Evolutionary conservation across 495 filamentous ascomycete species (phyloP).

Genomic region (Copromyces sp.): DNA sequence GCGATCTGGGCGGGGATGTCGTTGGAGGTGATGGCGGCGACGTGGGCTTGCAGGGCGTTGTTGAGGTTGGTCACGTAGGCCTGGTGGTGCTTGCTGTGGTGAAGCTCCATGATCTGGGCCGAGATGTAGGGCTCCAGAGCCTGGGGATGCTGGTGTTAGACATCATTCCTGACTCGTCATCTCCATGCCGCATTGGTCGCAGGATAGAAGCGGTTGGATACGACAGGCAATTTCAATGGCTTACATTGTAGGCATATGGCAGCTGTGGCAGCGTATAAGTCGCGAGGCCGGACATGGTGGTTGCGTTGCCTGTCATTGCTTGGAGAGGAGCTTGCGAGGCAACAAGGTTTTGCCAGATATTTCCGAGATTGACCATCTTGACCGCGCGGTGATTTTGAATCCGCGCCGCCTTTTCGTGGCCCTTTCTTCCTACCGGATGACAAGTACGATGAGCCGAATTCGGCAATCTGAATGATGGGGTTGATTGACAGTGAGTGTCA

Average conservation of each 20-base stretch:
- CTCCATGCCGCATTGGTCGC: not conserved
- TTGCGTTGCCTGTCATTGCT: constrained; percentile 10
- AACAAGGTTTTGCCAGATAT: constrained; percentile 21
- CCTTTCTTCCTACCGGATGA: not conserved
- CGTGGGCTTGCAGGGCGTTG: constrained; percentile 44
- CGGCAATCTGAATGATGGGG: not conserved
- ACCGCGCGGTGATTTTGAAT: not conserved
- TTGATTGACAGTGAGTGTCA: not conserved
- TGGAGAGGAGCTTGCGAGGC: constrained; percentile 17
- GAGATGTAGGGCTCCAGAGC: constrained; percentile 87
- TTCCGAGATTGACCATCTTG: constrained; percentile 24
- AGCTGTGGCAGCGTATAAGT: constrained; percentile 31
- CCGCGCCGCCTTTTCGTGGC: not conserved
- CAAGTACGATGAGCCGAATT: not conserved
- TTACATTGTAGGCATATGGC: constrained; percentile 38
- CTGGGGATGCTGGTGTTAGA: constrained; percentile 5
- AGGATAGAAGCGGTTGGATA: not conserved
- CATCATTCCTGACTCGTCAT: not conserved
- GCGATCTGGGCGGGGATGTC: constrained; percentile 53
- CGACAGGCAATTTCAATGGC: constrained; percentile 1
- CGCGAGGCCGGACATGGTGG: constrained; percentile 20
- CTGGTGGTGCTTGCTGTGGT: constrained; percentile 63
- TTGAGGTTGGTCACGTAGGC: constrained; percentile 67
- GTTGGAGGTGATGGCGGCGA: constrained; percentile 37
- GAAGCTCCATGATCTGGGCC: constrained; percentile 89